These are phyloP conservation scores for Morella rubra DNA, from an alignment of 306 rosid genomes.

Conservation along the genomic window DNA sequence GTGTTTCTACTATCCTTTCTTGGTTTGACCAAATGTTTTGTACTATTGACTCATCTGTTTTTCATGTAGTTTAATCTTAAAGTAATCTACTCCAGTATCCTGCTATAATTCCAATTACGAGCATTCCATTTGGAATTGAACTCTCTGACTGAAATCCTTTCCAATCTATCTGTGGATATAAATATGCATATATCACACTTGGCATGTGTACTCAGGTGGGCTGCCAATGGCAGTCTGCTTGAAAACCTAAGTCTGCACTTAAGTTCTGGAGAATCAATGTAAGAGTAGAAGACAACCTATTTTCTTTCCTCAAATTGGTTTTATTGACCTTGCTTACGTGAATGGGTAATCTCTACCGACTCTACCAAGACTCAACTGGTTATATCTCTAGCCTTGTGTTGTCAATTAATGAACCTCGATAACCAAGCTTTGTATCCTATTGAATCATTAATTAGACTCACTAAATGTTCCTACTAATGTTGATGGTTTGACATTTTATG, in stretches of 20 bases:
- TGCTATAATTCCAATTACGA: too few species aligned
- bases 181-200: not conserved
- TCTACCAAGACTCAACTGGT: not conserved
- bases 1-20: not conserved
- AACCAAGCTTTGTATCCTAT: not conserved
- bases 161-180: not conserved
- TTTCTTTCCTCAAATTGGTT: not conserved
- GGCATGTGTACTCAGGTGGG: not conserved
- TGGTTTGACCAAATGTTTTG: not conserved
- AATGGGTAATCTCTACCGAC: not conserved
- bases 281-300: not conserved
- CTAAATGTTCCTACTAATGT: not conserved
- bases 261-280: not conserved
- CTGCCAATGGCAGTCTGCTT: not conserved
- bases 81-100: too few species aligned
- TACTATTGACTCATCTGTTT: not conserved
- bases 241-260: not conserved
- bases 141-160: not conserved
- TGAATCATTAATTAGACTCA: not conserved
- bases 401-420: not conserved
- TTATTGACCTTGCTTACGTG: not conserved
- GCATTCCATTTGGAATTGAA: not conserved
- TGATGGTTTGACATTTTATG: not conserved
- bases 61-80: not conserved
- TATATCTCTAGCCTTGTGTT: not conserved